Conservation (phyloP, 1,139 yeast genomes). For the Debaryomycetaceae sp. region DNA sequence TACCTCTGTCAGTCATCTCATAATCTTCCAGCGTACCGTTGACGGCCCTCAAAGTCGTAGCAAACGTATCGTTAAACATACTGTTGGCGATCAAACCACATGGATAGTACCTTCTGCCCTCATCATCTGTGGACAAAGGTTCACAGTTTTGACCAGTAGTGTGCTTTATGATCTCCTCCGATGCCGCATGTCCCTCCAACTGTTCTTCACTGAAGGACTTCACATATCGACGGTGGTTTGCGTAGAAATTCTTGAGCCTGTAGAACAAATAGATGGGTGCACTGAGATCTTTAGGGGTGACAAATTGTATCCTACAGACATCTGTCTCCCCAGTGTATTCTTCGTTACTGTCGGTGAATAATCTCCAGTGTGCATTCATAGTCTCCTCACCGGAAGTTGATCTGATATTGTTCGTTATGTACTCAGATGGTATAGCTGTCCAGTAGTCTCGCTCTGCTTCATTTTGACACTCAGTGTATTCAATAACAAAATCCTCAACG, state of each 20-base stretch:
- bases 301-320: conserved; percentile 76
- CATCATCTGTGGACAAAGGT: conserved; percentile 61
- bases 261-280: conserved; percentile 80
- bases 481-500: conserved; percentile 77
- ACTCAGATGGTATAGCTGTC: conserved; percentile 59
- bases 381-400: conserved; percentile 7
- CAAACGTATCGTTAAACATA: conserved; percentile 64
- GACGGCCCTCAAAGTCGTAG: conserved; percentile 39
- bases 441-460: conserved; percentile 54
- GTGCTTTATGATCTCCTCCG: conserved; percentile 53
- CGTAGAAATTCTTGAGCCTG: conserved; percentile 77
- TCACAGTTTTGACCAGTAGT: conserved; percentile 82
- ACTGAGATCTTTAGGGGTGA: conserved; percentile 69
- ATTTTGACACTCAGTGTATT: conserved; percentile 71
- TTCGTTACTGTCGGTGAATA: conserved; percentile 46
- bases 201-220: conserved; percentile 90
- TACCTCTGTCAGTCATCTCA: conserved; percentile 50
- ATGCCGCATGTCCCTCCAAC: conserved; percentile 69
- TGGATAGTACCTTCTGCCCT: conserved; percentile 62
- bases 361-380: conserved; percentile 51
- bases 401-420: conserved; percentile 53
- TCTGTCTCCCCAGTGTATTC: conserved; percentile 53
- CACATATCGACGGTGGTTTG: conserved; percentile 92
- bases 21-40: conserved; percentile 42
- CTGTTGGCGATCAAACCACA: conserved; percentile 81